Percentiles rank a stretch among this genome's conserved stretches.
These are phyloP conservation scores for Clarireedia monteithiana DNA, from an alignment of 2,329 filamentous ascomycete species.

Conservation along the genomic window DNA sequence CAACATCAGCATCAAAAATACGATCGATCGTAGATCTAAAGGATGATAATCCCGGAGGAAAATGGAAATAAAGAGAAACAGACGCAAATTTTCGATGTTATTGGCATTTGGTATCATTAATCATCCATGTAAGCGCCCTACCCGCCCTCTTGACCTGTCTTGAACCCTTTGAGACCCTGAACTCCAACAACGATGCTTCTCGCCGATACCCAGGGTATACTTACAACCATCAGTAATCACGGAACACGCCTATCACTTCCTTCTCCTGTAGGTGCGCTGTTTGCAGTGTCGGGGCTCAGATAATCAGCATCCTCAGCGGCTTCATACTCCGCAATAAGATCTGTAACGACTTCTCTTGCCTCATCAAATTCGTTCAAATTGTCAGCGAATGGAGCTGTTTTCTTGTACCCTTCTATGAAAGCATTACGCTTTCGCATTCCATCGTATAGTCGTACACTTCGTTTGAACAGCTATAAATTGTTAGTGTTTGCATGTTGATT, in stretches of 20 bases:
- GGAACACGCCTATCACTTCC: conserved; percentile 24
- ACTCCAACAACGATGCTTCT: neutral
- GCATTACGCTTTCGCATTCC: conserved; percentile 93
- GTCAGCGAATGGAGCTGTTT: conserved; percentile 86
- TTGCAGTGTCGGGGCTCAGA: conserved; percentile 52
- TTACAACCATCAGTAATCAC: conserved; percentile 8
- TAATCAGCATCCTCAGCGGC: conserved; percentile 89
- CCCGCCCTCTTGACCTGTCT: neutral
- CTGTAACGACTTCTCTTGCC: conserved; percentile 81
- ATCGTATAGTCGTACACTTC: conserved; percentile 88
- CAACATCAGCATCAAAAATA: neutral
- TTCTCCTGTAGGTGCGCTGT: conserved; percentile 21
- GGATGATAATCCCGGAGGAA: neutral
- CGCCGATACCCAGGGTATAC: neutral
- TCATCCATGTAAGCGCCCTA: conserved; percentile 20
- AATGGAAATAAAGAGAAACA: neutral
- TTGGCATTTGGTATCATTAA: conserved; percentile 25
- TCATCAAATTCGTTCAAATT: conserved; percentile 94
- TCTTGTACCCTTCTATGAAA: conserved; percentile 94
- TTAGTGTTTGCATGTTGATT: conserved; percentile 6
- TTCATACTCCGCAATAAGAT: conserved; percentile 91
- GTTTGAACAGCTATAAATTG: conserved; percentile 66
- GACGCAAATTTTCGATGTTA: conserved; percentile 1
- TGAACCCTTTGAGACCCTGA: neutral
- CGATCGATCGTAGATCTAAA: neutral